phyloP scores from a whole-genome alignment of 2,329 filamentous ascomycete genomes.

The Macrophomina phaseolina region DNA sequence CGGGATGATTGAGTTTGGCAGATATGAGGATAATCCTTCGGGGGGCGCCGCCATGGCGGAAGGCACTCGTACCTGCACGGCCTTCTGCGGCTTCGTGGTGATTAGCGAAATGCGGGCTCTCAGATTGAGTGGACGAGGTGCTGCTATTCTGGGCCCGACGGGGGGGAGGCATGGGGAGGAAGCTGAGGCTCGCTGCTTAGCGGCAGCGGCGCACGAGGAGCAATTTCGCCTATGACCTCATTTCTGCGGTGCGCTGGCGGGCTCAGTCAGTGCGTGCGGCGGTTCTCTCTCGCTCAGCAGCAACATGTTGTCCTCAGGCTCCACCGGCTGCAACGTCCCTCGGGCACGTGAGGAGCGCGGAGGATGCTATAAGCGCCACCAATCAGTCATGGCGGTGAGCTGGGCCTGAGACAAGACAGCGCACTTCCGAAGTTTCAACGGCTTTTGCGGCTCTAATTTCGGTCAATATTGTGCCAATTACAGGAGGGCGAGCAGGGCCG shows the following conservation, averaged over 20 bases:
- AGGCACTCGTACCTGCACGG: not conserved
- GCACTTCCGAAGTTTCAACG: constrained; percentile 23
- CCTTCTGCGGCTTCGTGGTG: not conserved
- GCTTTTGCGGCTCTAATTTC: constrained; percentile 25
- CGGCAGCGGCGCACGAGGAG: constrained; percentile 10
- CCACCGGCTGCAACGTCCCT: not conserved
- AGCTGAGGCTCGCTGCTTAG: not conserved
- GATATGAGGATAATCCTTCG: constrained; percentile 5
- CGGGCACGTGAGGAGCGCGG: constrained; percentile 6
- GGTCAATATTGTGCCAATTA: constrained; percentile 23
- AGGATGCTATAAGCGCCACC: constrained; percentile 19
- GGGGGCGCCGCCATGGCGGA: not conserved
- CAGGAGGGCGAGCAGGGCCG: constrained; percentile 8
- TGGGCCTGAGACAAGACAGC: constrained; percentile 25
- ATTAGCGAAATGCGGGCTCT: constrained; percentile 2
- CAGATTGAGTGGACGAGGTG: constrained; percentile 18
- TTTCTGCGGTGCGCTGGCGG: constrained; percentile 10
- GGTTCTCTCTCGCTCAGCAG: not conserved
- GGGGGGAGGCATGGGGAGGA: not conserved
- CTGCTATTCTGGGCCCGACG: constrained; percentile 14
- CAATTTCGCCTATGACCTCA: constrained; percentile 24
- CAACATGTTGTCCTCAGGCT: constrained; percentile 6
- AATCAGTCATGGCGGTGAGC: constrained; percentile 24
- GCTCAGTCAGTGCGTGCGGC: constrained; percentile 5
- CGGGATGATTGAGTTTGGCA: not conserved